These are phyloP conservation scores for Xylaria sp. DNA, from an alignment of 2,329 filamentous ascomycete genomes.

Conservation along the genomic window DNA sequence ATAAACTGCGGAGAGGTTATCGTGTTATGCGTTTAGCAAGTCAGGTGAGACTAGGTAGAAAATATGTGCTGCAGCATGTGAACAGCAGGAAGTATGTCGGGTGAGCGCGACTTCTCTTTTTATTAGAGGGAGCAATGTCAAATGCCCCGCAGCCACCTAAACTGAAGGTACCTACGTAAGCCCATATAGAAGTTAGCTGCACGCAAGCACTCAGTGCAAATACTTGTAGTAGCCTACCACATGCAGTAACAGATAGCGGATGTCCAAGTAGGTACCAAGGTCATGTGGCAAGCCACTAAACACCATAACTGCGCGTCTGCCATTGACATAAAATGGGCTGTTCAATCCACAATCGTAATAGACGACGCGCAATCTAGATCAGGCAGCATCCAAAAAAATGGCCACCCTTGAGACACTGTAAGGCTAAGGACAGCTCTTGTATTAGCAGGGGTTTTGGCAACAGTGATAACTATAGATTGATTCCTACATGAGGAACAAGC, in stretches of 20 bases:
- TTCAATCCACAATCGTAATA: slow-evolving; percentile 15
- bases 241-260: background rate
- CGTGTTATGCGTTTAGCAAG: background rate
- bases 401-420: background rate
- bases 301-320: background rate
- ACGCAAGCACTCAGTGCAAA: background rate
- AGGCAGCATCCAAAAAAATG: slow-evolving; percentile 31
- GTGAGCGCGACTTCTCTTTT: slow-evolving; percentile 21
- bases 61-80: slow-evolving; percentile 25
- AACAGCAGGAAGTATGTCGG: slow-evolving; percentile 19
- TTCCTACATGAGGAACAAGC: slow-evolving; percentile 6
- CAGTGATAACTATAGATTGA: slow-evolving; percentile 3
- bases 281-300: slow-evolving; percentile 30
- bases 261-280: slow-evolving; percentile 4
- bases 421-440: background rate
- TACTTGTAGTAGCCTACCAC: slow-evolving; percentile 4
- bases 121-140: slow-evolving; percentile 19
- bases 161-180: background rate
- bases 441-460: slow-evolving; percentile 13
- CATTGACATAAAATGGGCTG: background rate
- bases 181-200: background rate
- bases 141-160: slow-evolving; percentile 24
- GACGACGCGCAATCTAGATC: slow-evolving; percentile 31
- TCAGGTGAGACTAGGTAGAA: slow-evolving; percentile 25
- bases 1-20: background rate